Conservation (phyloP, 148 eudicot genomes). For the Gaultheria prostrata region DNA sequence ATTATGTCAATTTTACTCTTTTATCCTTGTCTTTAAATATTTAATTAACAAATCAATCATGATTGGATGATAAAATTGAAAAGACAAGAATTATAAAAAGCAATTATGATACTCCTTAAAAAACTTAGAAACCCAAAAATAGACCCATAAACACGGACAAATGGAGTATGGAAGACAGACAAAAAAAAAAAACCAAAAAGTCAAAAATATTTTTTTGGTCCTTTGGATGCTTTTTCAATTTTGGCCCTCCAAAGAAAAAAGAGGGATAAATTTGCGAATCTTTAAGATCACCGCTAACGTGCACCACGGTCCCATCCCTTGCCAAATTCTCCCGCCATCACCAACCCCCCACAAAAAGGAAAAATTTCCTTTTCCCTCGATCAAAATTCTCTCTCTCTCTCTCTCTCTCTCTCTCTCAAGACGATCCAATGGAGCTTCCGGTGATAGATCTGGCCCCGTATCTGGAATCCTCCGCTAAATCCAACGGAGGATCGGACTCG, state of each 20-base stretch:
- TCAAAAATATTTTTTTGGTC: too few relatives aligned
- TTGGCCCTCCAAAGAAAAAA: not conserved
- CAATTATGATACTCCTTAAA: too few relatives aligned
- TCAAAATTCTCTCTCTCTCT: not conserved
- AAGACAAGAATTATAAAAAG: too few relatives aligned
- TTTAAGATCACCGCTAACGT: not conserved
- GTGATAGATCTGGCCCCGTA: slow-evolving; percentile 78
- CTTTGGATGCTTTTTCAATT: too few relatives aligned
- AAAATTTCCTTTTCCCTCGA: not conserved
- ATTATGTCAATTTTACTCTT: too few relatives aligned
- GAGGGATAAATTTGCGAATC: not conserved
- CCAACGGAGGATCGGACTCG: not conserved
- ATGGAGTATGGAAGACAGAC: too few relatives aligned
- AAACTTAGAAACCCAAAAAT: too few relatives aligned
- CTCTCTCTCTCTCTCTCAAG: not conserved
- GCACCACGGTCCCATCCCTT: not conserved
- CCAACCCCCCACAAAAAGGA: not conserved
- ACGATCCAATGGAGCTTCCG: slow-evolving; percentile 57
- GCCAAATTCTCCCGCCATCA: slow-evolving; percentile 24
- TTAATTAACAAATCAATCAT: too few relatives aligned
- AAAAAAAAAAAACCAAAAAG: too few relatives aligned
- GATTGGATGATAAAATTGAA: too few relatives aligned
- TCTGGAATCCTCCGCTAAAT: slow-evolving; percentile 20
- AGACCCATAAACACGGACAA: too few relatives aligned
- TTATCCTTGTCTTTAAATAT: too few relatives aligned